These are phyloP conservation scores for Pseudozyma pruni DNA, from an alignment of 1,284 basidiomycete species.

Conservation along the genomic window DNA sequence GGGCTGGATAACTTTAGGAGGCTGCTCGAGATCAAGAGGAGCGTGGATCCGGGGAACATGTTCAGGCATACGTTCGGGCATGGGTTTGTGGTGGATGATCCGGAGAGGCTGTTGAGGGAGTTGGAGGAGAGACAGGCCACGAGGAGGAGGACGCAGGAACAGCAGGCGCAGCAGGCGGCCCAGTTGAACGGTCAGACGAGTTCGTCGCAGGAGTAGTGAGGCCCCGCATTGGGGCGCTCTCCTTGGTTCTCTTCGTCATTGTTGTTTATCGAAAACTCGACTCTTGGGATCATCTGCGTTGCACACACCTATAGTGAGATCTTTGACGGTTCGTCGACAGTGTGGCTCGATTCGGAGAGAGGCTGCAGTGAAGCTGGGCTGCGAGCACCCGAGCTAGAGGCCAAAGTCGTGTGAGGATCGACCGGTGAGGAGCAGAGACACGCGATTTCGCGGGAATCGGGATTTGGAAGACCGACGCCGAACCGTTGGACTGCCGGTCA, in stretches of 20 bases:
- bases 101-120: conserved; percentile 22
- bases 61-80: conserved; percentile 55
- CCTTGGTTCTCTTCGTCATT: too few species aligned
- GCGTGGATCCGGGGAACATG: conserved; percentile 51
- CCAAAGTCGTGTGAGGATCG: too few species aligned
- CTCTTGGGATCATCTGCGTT: too few species aligned
- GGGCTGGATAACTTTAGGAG: conserved; percentile 50
- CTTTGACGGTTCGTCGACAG: too few species aligned
- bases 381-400: too few species aligned
- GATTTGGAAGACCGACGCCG: conserved; percentile 26
- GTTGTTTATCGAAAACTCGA: too few species aligned
- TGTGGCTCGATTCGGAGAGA: too few species aligned
- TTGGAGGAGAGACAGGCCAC: conserved; percentile 19
- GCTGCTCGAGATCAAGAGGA: conserved; percentile 49
- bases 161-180: conserved; percentile 24
- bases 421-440: too few species aligned
- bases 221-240: too few species aligned
- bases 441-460: conserved; percentile 28
- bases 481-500: not conserved
- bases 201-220: conserved; percentile 20
- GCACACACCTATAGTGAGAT: too few species aligned
- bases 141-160: conserved; percentile 19
- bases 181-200: conserved; percentile 10
- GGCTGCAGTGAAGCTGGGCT: too few species aligned
- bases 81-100: conserved; percentile 34